Conservation (phyloP, 1,139 yeast genomes). For the Casaregolazyma lundiana region DNA sequence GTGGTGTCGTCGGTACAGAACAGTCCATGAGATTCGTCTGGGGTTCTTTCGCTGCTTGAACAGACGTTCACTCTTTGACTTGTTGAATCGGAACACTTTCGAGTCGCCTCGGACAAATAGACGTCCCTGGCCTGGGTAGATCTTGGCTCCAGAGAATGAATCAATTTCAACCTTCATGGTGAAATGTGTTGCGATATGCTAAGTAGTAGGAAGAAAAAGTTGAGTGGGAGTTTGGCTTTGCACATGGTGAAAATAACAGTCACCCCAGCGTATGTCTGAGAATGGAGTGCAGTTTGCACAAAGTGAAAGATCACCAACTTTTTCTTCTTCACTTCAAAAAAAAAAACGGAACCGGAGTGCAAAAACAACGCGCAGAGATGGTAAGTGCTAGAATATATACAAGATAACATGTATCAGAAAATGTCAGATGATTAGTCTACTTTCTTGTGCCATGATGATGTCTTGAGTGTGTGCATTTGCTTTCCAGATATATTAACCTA, state of each 20-base stretch:
- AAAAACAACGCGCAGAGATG: slow-evolving; percentile 78
- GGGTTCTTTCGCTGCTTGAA: slow-evolving; percentile 99
- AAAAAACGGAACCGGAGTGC: slow-evolving; percentile 75
- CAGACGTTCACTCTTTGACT: slow-evolving; percentile 95
- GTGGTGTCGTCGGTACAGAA: slow-evolving; percentile 99
- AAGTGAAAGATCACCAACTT: background rate
- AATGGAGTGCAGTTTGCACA: background rate
- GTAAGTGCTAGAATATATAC: slow-evolving; percentile 49
- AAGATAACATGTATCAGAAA: slow-evolving; percentile 2
- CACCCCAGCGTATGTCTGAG: slow-evolving; percentile 7
- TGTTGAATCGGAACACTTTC: slow-evolving; percentile 98
- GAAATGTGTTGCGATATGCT: slow-evolving; percentile 16
- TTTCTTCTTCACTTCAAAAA: background rate
- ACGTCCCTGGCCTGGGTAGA: slow-evolving; percentile 99
- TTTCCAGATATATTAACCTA: slow-evolving; percentile 4
- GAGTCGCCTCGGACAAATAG: slow-evolving; percentile 99
- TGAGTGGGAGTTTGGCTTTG: slow-evolving; percentile 11
- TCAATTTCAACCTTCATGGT: slow-evolving; percentile 99
- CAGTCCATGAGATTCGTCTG: slow-evolving; percentile 99
- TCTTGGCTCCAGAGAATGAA: slow-evolving; percentile 98
- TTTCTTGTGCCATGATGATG: background rate
- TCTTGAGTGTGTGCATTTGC: background rate
- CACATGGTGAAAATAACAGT: slow-evolving; percentile 5
- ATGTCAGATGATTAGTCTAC: background rate
- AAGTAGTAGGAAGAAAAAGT: slow-evolving; percentile 11